A percentile compares a stretch with the other conserved stretches of the same genome.
Evolutionary conservation across 2,329 filamentous ascomycete species (phyloP).

Genomic region (Paraconiothyrium brasiliense): DNA sequence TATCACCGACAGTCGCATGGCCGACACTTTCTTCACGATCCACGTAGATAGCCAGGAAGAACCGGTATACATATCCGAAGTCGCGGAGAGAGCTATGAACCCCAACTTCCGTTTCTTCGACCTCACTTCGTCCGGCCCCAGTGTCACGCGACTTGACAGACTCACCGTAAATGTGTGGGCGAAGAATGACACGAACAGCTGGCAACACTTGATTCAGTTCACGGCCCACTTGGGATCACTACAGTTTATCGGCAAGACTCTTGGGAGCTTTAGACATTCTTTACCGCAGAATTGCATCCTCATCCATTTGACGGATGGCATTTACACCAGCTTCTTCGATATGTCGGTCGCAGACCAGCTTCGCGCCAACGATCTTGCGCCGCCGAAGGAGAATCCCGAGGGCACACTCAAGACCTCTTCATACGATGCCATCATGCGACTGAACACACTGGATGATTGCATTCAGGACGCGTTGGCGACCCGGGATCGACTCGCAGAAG

Average conservation of each 20-base stretch:
- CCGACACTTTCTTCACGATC: constrained; percentile 89
- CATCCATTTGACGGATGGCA: constrained; percentile 85
- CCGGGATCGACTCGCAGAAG: constrained; percentile 75
- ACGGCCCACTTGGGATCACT: constrained; percentile 75
- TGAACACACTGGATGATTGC: constrained; percentile 88
- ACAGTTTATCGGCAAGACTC: constrained; percentile 77
- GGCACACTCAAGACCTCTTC: constrained; percentile 74
- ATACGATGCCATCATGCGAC: constrained; percentile 86
- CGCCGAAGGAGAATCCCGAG: constrained; percentile 54
- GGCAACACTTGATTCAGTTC: constrained; percentile 76
- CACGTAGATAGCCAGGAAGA: constrained; percentile 72
- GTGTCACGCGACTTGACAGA: constrained; percentile 71
- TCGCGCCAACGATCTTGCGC: constrained; percentile 39
- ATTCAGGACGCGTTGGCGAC: constrained; percentile 89
- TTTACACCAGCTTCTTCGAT: constrained; percentile 80
- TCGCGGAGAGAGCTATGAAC: constrained; percentile 82
- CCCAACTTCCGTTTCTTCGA: constrained; percentile 90
- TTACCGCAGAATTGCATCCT: constrained; percentile 84
- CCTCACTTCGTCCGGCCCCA: constrained; percentile 69
- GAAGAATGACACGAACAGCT: constrained; percentile 62
- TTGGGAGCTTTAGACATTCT: constrained; percentile 70
- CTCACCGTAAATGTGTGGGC: constrained; percentile 81
- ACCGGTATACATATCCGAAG: constrained; percentile 91
- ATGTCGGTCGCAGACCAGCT: constrained; percentile 61
- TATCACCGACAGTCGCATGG: constrained; percentile 75